Evolutionary conservation across 768 basidiomycete species (phyloP), one percentile per base, ranked within the genome.

Genomic region (Mycena latifolia): DNA sequence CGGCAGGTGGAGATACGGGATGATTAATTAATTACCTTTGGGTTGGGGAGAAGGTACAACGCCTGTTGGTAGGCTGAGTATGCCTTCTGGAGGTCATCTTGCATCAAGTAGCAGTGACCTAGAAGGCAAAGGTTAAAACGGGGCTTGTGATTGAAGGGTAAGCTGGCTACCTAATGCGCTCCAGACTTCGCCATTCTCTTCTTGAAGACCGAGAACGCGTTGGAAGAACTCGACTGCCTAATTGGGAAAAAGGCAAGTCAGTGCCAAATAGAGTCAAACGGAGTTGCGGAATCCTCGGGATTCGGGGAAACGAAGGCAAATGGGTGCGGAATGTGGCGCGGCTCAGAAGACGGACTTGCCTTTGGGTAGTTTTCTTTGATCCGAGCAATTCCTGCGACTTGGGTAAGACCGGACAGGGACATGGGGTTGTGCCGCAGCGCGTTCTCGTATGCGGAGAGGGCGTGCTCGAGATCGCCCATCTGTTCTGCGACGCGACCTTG

Each of bases 41-140:
- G 97, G 72, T 97, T 96, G 3, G 95, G 95, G 39, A 99, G 88
- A 68, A 96, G 86, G 77, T 97, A 98, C 25, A 99, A 86, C 2
- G 98, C 98, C 77, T 99, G 97, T 79, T 99, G 96, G 79, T 99
- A 99, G 18, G 98, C 96, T 1, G 94, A 92, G 78, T 99, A 99
- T 0, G 98, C 98, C 82, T 97, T 98, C 82, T 97, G 96, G 50
- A 99, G 88, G 81, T 99, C 96, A 76, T 99, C 98, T 76, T 98
- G 96, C 97, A 98, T 99, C 65, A 99, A 89, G 78, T 97, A 96
- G 79, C 97, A 99, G 73, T 99, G 96, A 33, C 96, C 95, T 93
- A 72, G 28, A 73, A 60, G 55, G 9, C 18, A 18, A 61, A 47
- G 65, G 51, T 66, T 61, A 55, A 25, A 55, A 25, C 22, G 33